Evolutionary conservation across 805 yeast species (phyloP).

Genomic region (Candida anglica): DNA sequence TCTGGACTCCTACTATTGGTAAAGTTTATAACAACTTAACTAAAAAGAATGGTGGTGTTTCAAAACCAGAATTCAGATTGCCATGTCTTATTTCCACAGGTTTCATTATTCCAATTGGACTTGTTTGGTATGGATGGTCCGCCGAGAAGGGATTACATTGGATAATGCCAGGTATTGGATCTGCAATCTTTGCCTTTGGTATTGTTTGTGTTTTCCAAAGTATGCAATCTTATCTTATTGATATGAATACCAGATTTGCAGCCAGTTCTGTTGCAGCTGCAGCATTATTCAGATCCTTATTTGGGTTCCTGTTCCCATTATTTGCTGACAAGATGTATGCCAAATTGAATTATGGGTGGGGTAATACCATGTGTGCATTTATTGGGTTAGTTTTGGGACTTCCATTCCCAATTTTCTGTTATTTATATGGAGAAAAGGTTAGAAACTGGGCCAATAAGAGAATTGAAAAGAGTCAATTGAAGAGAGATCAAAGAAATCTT

Average conservation of each 20-base stretch:
- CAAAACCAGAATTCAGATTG: slow-evolving; percentile 35
- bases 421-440: slow-evolving; percentile 31
- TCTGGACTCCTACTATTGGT: slow-evolving; percentile 26
- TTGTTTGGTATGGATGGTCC: slow-evolving; percentile 61
- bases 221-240: slow-evolving; percentile 34
- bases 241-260: slow-evolving; percentile 35
- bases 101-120: slow-evolving; percentile 30
- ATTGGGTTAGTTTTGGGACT: slow-evolving; percentile 30
- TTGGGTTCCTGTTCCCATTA: slow-evolving; percentile 36
- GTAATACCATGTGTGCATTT: slow-evolving; percentile 35
- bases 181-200: slow-evolving; percentile 38
- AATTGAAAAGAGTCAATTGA: slow-evolving; percentile 18
- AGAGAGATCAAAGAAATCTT: slow-evolving; percentile 17
- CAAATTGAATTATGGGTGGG: slow-evolving; percentile 36
- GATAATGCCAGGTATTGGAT: slow-evolving; percentile 63
- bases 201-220: slow-evolving; percentile 35
- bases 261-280: slow-evolving; percentile 40
- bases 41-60: slow-evolving; percentile 23
- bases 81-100: slow-evolving; percentile 33
- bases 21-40: slow-evolving; percentile 20
- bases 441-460: slow-evolving; percentile 30
- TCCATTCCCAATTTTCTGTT: slow-evolving; percentile 36
- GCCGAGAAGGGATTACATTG: slow-evolving; percentile 53
- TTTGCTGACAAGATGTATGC: slow-evolving; percentile 35
- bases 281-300: slow-evolving; percentile 34